Conservation (phyloP, 352 stramenopile species). For the Pythium phragmiticola region DNA sequence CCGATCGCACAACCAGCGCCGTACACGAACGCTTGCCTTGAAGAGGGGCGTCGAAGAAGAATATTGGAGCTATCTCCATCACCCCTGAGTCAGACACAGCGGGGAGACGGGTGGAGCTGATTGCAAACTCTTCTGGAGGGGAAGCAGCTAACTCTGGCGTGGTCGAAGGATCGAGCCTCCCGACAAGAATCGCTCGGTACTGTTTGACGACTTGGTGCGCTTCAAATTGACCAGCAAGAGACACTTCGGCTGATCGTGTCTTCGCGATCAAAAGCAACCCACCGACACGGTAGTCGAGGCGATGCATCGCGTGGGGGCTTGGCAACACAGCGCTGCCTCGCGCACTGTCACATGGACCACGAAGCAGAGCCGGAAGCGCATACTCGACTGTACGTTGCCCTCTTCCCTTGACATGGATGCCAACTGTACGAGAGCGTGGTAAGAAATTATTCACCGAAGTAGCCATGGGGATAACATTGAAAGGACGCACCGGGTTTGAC, state of each 20-base stretch:
- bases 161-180: conserved; percentile 18
- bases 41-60: conserved; percentile 11
- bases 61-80: not conserved
- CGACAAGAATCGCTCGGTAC: conserved; percentile 57
- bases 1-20: conserved; percentile 8
- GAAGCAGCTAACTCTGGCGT: not conserved
- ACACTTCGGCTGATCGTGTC: conserved; percentile 42
- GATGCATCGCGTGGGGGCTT: conserved; percentile 49
- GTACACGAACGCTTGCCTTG: conserved; percentile 20
- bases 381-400: conserved; percentile 46
- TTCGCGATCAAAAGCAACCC: conserved; percentile 64
- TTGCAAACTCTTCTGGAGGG: not conserved
- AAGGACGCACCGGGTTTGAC: conserved; percentile 44
- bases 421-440: conserved; percentile 25
- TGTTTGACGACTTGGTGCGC: conserved; percentile 43
- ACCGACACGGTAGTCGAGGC: conserved; percentile 59
- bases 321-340: conserved; percentile 17
- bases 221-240: conserved; percentile 48
- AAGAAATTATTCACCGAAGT: not conserved
- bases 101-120: not conserved
- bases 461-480: not conserved
- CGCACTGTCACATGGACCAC: not conserved
- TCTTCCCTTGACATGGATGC: conserved; percentile 63
- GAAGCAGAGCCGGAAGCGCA: conserved; percentile 41
- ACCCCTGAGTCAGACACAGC: not conserved